A percentile compares a stretch with the other conserved stretches of the same genome.
These are phyloP conservation scores for Glarea lozoyensis DNA, from an alignment of 495 filamentous ascomycete species.

Conservation along the genomic window DNA sequence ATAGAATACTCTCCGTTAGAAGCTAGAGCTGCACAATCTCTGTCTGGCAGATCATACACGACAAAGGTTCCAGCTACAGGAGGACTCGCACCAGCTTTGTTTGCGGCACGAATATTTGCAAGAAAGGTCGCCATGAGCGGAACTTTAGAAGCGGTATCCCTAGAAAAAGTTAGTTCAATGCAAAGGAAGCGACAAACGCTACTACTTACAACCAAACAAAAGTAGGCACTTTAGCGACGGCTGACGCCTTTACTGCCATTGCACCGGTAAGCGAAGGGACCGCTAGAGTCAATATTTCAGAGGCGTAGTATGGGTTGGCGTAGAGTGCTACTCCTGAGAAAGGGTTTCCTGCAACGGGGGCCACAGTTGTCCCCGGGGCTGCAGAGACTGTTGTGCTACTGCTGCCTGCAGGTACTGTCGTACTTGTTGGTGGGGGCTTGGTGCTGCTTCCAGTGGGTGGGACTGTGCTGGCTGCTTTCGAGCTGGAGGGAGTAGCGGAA, in stretches of 20 bases:
- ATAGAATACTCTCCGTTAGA: slow-evolving; percentile 63
- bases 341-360: slow-evolving; percentile 32
- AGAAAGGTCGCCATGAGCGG: slow-evolving; percentile 38
- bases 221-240: slow-evolving; percentile 45
- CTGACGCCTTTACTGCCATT: slow-evolving; percentile 27
- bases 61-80: slow-evolving; percentile 44
- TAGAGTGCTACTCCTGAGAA: slow-evolving; percentile 40
- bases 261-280: slow-evolving; percentile 37
- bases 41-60: slow-evolving; percentile 69
- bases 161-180: slow-evolving; percentile 9
- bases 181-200: neutral
- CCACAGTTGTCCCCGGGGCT: slow-evolving; percentile 14
- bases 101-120: slow-evolving; percentile 33
- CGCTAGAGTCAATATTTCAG: slow-evolving; percentile 37
- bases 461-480: too few relatives aligned
- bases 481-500: too few relatives aligned
- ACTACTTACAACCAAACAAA: slow-evolving; percentile 52
- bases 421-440: slow-evolving; percentile 6
- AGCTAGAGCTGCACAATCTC: slow-evolving; percentile 68
- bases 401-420: slow-evolving; percentile 6
- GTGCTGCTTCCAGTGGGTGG: neutral
- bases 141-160: slow-evolving; percentile 37
- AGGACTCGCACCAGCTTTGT: slow-evolving; percentile 37
- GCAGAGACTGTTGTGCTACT: slow-evolving; percentile 12
- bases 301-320: slow-evolving; percentile 45